These are phyloP conservation scores for Verticillium alfalfae DNA, from an alignment of 2,329 filamentous ascomycete species.

Conservation along the genomic window DNA sequence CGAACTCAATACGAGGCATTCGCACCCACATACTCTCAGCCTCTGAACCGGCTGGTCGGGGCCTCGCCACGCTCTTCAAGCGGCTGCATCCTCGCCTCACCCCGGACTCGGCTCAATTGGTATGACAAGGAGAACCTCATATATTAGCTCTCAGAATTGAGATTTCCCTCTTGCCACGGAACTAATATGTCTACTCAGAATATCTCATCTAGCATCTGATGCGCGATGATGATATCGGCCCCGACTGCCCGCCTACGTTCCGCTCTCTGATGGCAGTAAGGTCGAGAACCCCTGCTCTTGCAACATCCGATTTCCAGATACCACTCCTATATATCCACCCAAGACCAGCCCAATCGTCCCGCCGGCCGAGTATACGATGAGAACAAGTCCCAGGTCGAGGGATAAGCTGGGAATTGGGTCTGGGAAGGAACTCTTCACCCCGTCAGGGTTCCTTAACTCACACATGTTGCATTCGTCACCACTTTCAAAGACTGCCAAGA, in stretches of 20 bases:
- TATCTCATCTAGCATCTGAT: background rate
- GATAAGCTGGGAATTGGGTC: constrained; percentile 13
- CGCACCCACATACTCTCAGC: background rate
- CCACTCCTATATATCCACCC: constrained; percentile 6
- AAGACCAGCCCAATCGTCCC: constrained; percentile 3
- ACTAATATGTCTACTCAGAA: background rate
- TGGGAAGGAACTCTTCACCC: constrained; percentile 15
- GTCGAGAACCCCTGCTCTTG: constrained; percentile 1
- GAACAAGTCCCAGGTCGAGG: constrained; percentile 9
- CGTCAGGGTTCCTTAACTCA: constrained; percentile 16
- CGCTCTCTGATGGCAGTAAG: constrained; percentile 5
- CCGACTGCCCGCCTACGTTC: background rate
- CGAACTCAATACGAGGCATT: background rate
- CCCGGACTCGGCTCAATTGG: background rate
- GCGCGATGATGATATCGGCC: background rate
- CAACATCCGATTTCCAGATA: constrained; percentile 1
- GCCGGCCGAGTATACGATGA: constrained; percentile 10
- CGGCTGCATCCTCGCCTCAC: background rate
- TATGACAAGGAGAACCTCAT: background rate
- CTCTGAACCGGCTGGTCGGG: background rate
- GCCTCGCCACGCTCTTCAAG: background rate
- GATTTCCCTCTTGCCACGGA: background rate
- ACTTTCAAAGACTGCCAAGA: constrained; percentile 15
- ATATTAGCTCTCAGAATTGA: background rate
- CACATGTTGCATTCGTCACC: constrained; percentile 16